Evolutionary conservation across 495 filamentous ascomycete species (phyloP).

Genomic region (Daldinia caldariorum): DNA sequence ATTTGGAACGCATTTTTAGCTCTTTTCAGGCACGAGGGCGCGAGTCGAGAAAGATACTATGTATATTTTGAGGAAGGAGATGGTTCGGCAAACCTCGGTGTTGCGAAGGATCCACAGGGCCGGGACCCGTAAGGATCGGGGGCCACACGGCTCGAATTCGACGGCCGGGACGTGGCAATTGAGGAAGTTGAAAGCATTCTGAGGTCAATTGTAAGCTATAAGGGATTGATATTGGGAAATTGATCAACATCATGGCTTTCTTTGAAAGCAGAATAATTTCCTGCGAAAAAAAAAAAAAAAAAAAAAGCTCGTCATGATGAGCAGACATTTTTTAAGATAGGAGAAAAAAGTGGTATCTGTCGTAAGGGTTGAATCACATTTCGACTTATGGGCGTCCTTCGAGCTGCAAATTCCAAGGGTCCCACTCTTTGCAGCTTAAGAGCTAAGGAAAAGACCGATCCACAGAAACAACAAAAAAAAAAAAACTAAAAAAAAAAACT

Average conservation of each 20-base stretch:
- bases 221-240: background rate
- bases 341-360: slow-evolving; percentile 36
- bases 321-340: slow-evolving; percentile 4
- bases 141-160: slow-evolving; percentile 36
- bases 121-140: slow-evolving; percentile 35
- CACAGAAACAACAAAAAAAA: slow-evolving; percentile 17
- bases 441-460: slow-evolving; percentile 6
- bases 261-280: background rate
- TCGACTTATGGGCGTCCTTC: slow-evolving; percentile 24
- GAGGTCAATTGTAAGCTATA: background rate
- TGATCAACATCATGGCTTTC: slow-evolving; percentile 1
- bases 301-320: slow-evolving; percentile 21
- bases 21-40: slow-evolving; percentile 1
- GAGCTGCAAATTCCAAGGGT: slow-evolving; percentile 32
- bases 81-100: slow-evolving; percentile 42
- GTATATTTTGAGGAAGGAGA: slow-evolving; percentile 26
- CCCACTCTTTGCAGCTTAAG: slow-evolving; percentile 18
- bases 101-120: slow-evolving; percentile 37
- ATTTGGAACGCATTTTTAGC: slow-evolving; percentile 19
- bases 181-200: slow-evolving; percentile 3
- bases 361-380: slow-evolving; percentile 38
- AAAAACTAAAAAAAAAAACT: too few species aligned
- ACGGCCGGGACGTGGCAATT: slow-evolving; percentile 26
- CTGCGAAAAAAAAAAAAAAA: slow-evolving; percentile 15
- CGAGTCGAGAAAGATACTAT: slow-evolving; percentile 28